Percentiles rank a stretch among this genome's conserved stretches.
Evolutionary conservation across 768 basidiomycete genomes (phyloP).

Genomic region (Amanita polypyramis): DNA sequence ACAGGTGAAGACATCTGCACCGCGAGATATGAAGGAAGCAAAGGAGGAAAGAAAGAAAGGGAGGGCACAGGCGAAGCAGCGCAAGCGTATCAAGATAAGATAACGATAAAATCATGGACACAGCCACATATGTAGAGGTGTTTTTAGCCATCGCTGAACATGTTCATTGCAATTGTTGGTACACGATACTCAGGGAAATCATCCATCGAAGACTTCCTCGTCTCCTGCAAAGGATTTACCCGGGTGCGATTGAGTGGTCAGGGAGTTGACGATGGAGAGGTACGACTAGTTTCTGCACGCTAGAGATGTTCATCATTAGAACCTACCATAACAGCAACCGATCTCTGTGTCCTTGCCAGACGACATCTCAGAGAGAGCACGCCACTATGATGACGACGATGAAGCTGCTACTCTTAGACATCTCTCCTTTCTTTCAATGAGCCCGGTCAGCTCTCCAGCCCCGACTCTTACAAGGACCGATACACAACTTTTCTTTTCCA

Average conservation of each 20-base stretch:
- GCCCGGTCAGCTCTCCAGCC: constrained; percentile 21
- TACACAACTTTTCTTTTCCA: constrained; percentile 28
- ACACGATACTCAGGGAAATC: constrained; percentile 54
- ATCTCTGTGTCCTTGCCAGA: neutral
- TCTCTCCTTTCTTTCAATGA: constrained; percentile 29
- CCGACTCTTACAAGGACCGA: constrained; percentile 12
- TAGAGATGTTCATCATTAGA: neutral
- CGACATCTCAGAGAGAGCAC: neutral
- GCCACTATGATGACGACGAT: neutral
- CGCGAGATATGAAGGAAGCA: constrained; percentile 66
- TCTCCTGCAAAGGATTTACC: constrained; percentile 45
- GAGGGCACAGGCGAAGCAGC: constrained; percentile 18
- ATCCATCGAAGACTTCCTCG: constrained; percentile 47
- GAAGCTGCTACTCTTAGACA: constrained; percentile 16
- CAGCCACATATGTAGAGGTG: neutral
- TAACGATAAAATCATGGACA: neutral
- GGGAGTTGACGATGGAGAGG: neutral
- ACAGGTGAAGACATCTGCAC: constrained; percentile 67
- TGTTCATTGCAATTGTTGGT: constrained; percentile 65
- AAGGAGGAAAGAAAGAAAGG: constrained; percentile 46
- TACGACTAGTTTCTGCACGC: neutral
- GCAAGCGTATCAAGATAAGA: constrained; percentile 6
- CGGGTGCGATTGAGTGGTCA: constrained; percentile 21
- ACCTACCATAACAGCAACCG: neutral
- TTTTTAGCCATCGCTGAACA: constrained; percentile 15